Base-by-base conservation (phyloP, 2,329 filamentous ascomycete species). In the Aspergillus neoniger region DNA sequence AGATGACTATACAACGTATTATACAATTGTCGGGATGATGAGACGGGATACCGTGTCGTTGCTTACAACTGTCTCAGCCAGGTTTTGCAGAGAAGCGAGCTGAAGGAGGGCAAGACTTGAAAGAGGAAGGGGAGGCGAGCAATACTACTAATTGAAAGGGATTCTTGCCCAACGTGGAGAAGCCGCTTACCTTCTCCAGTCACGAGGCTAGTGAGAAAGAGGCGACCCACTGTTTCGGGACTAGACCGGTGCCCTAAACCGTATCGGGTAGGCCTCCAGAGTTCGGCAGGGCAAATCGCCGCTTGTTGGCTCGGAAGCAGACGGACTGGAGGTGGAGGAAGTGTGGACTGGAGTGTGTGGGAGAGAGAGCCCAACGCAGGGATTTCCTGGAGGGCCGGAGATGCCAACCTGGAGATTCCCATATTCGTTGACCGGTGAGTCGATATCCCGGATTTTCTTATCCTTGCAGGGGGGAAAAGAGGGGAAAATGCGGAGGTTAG, bases 401-500 rank as follows among this genome's bases (percentile, higher is more conserved):
- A 15, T 43, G 39, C 8, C 39, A 43, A 43, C 43, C 58, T 58
- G 59, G 59, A 62, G 59, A 62, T 38, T 63, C 54, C 59, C 59
- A 19, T 36, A 51, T 59, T 48, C n/a, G 62, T 63, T 62, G 56
- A 59, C 62, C 62, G 62, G 62, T 63, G 62, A 62, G 48, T 17
- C 38, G 21, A 39, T 43, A 56, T 44, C 57, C 50, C 57, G 38
- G 55, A 41, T 38, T 30, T 38, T 17, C 53, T 14, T 15, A 28
- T 38, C 36, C 52, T n/a, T 47, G 57, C 60, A 60, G 58, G 50
- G 43, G 38, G 28, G 5, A 21, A 63, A 63, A 61, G 19, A 55
- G 58, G 61, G 61, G 61, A 59, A 63, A 63, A 63, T 63, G 61
- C 61, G 61, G 61, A 63, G 61, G 9, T 47, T 48, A 43, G 39